Evolutionary conservation across 345 rosid genomes (phyloP).

Genomic region (Cardamine chenopodiifolia): DNA sequence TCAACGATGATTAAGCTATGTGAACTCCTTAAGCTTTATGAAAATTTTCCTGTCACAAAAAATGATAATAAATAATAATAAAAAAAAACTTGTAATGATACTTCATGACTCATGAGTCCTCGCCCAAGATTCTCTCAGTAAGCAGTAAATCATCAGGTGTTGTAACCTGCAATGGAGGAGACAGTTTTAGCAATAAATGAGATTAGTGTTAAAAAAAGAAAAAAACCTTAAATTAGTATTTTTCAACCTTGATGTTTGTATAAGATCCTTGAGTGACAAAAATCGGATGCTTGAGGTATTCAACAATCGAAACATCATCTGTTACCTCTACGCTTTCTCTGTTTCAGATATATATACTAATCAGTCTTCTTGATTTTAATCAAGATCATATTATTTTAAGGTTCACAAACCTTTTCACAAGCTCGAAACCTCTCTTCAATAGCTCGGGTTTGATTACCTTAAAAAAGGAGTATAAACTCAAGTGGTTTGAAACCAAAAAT

Average conservation of each 20-base stretch:
- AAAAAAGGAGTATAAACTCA: not conserved
- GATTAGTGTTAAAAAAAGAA: not conserved
- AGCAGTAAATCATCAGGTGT: constrained; percentile 90
- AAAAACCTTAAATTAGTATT: not conserved
- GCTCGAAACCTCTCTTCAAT: constrained; percentile 83
- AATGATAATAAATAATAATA: no score
- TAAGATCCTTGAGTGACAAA: constrained; percentile 88
- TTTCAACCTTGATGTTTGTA: constrained; percentile 84
- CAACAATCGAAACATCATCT: constrained; percentile 92
- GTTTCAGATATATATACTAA: constrained; percentile 25
- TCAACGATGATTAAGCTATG: not conserved
- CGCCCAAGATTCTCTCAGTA: constrained; percentile 78
- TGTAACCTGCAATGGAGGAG: constrained; percentile 60
- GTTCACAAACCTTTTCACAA: constrained; percentile 71
- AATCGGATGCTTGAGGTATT: constrained; percentile 88
- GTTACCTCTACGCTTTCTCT: constrained; percentile 91
- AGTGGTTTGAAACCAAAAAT: not conserved
- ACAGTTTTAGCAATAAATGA: not conserved
- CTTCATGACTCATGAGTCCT: constrained; percentile 36
- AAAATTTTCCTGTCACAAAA: not conserved
- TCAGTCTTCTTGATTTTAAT: not conserved
- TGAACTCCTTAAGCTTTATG: not conserved
- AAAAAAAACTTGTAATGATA: not conserved
- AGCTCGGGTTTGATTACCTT: constrained; percentile 84
- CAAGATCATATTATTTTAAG: not conserved